These are phyloP conservation scores for Starmerella asiatica DNA, from an alignment of 805 yeast genomes.

Conservation along the genomic window DNA sequence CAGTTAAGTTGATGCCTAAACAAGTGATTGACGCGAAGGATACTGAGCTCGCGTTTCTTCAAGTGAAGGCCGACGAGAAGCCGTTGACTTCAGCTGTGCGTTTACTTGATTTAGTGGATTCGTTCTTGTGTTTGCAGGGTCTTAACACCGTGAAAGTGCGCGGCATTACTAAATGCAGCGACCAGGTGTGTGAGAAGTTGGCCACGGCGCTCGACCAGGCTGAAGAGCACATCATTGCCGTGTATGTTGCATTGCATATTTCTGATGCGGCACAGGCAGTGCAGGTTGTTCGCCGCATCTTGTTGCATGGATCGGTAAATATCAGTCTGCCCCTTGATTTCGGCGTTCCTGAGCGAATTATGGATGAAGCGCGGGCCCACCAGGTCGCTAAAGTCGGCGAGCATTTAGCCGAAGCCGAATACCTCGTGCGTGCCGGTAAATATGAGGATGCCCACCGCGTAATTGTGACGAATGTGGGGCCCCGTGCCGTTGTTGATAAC, in stretches of 20 bases:
- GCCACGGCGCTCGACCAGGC: slow-evolving; percentile 26
- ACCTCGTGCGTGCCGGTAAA: slow-evolving; percentile 46
- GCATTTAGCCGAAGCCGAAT: slow-evolving; percentile 45
- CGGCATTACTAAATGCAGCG: slow-evolving; percentile 1
- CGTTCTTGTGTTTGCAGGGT: slow-evolving; percentile 19
- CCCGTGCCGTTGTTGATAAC: slow-evolving; percentile 48
- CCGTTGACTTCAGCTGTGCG: slow-evolving; percentile 10
- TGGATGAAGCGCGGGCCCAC: slow-evolving; percentile 48
- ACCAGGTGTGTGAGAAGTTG: slow-evolving; percentile 11
- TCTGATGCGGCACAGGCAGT: slow-evolving; percentile 34
- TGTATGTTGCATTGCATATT: slow-evolving; percentile 51
- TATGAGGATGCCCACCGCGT: slow-evolving; percentile 52
- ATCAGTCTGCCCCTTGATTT: slow-evolving; percentile 24
- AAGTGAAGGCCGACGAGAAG: slow-evolving; percentile 8
- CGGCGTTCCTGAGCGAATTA: slow-evolving; percentile 30
- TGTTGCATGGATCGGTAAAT: slow-evolving; percentile 6
- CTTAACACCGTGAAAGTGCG: slow-evolving; percentile 2
- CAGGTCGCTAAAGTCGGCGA: slow-evolving; percentile 38
- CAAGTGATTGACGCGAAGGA: slow-evolving; percentile 1
- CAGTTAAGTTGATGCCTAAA: slow-evolving; percentile 5
- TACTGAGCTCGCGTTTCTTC: slow-evolving; percentile 16
- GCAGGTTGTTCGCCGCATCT: slow-evolving; percentile 1
- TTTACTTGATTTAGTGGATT: slow-evolving; percentile 10
- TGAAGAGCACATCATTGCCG: slow-evolving; percentile 41
- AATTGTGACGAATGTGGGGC: slow-evolving; percentile 52